Conservation (phyloP, 2,329 filamentous ascomycete species). For the Pseudofabraea citricarpa region DNA sequence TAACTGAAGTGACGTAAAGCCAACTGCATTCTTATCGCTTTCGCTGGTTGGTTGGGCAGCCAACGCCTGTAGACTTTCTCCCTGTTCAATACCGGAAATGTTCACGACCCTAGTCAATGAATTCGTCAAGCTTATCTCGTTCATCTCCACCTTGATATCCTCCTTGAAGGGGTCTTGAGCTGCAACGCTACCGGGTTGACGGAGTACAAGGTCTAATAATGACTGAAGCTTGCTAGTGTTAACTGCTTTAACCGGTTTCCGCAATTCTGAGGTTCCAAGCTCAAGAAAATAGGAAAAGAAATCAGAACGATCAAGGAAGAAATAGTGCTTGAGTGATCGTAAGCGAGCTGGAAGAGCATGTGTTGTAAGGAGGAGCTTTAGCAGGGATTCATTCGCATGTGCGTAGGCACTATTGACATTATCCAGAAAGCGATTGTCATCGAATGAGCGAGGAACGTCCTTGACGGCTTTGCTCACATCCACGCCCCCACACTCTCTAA, state of each 20-base stretch:
- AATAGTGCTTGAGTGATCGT: conserved; percentile 94
- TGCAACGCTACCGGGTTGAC: conserved; percentile 92
- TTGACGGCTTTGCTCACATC: conserved; percentile 85
- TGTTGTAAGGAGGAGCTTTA: conserved; percentile 86
- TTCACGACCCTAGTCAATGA: conserved; percentile 95
- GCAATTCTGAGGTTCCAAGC: conserved; percentile 80
- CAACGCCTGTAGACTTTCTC: conserved; percentile 73
- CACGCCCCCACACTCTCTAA: conserved; percentile 92
- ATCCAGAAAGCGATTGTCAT: conserved; percentile 86
- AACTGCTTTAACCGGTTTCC: conserved; percentile 81
- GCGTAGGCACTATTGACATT: conserved; percentile 96
- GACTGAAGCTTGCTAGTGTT: conserved; percentile 94
- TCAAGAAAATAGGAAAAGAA: conserved; percentile 99
- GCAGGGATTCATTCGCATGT: conserved; percentile 88
- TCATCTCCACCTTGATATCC: conserved; percentile 96
- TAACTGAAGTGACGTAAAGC: conserved; percentile 88
- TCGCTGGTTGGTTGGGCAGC: conserved; percentile 61
- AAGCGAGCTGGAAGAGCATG: conserved; percentile 85
- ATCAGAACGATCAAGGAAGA: conserved; percentile 95
- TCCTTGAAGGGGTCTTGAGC: conserved; percentile 97
- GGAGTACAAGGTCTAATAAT: conserved; percentile 87
- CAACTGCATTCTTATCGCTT: conserved; percentile 79
- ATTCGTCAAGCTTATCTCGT: conserved; percentile 86
- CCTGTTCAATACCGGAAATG: conserved; percentile 91
- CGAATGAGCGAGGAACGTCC: conserved; percentile 88